phyloP scores from a whole-genome alignment of 768 basidiomycete genomes.

The Termitomyces sp. region DNA sequence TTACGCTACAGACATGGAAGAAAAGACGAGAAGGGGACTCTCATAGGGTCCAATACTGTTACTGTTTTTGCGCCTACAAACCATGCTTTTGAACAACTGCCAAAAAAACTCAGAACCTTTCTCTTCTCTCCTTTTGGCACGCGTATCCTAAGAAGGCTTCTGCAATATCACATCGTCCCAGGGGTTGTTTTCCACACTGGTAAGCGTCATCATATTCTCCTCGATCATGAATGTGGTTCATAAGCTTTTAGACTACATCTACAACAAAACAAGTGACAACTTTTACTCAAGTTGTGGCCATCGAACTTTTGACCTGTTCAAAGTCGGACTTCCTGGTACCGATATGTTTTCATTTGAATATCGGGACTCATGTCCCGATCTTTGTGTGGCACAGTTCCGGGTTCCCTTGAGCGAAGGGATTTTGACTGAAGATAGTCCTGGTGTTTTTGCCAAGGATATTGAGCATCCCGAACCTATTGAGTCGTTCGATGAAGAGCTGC shows the following conservation, averaged over 20 bases:
- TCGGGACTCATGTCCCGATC: background rate
- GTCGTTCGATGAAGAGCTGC: conserved; percentile 31
- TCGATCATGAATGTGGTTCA: background rate
- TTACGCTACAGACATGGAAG: conserved; percentile 40
- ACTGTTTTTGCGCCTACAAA: conserved; percentile 57
- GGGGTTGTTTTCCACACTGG: conserved; percentile 48
- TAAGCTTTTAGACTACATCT: conserved; percentile 23
- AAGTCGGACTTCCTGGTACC: background rate
- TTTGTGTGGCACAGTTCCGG: background rate
- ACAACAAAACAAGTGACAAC: conserved; percentile 23
- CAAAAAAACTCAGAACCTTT: conserved; percentile 47
- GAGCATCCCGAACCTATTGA: conserved; percentile 27
- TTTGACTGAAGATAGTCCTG: background rate
- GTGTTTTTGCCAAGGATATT: background rate
- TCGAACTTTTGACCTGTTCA: background rate
- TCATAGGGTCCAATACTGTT: conserved; percentile 43
- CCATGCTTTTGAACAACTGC: conserved; percentile 44
- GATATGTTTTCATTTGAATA: conserved; percentile 3
- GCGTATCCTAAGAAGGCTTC: conserved; percentile 45
- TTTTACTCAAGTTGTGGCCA: background rate
- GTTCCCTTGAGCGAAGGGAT: background rate
- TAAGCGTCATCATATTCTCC: conserved; percentile 17
- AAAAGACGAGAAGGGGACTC: conserved; percentile 31
- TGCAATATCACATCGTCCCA: conserved; percentile 58
- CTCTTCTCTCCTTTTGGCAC: conserved; percentile 62